These are phyloP conservation scores for Penicillium cinerascens DNA, from an alignment of 495 filamentous ascomycete species.

Conservation along the genomic window DNA sequence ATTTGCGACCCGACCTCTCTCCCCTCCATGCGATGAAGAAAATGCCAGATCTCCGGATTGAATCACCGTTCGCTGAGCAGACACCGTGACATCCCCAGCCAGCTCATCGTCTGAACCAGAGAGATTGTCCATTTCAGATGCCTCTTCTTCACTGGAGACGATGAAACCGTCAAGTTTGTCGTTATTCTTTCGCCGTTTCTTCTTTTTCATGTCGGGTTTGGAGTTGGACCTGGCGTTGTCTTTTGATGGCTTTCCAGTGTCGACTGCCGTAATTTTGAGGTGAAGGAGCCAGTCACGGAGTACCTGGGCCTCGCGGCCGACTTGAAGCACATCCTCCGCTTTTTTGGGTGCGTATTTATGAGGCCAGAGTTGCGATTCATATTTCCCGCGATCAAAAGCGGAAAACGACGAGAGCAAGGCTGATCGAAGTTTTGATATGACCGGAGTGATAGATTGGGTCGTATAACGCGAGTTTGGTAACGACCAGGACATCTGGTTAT, in stretches of 20 bases:
- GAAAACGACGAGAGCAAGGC: conserved; percentile 59
- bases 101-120: conserved; percentile 61
- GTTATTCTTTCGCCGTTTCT: conserved; percentile 66
- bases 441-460: conserved; percentile 28
- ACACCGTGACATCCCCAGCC: conserved; percentile 34
- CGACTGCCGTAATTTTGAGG: conserved; percentile 70
- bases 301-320: conserved; percentile 63
- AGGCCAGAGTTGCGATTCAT: conserved; percentile 70
- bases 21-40: conserved; percentile 27
- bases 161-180: conserved; percentile 80
- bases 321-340: conserved; percentile 72
- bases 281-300: conserved; percentile 81
- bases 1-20: conserved; percentile 49
- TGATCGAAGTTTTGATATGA: conserved; percentile 57
- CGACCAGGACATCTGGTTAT: conserved; percentile 32
- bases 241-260: conserved; percentile 50
- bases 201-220: conserved; percentile 47
- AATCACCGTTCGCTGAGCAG: conserved; percentile 60
- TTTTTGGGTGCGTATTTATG: conserved; percentile 81
- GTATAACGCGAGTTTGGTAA: conserved; percentile 4
- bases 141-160: conserved; percentile 79
- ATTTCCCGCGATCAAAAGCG: conserved; percentile 76
- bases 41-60: conserved; percentile 49
- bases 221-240: conserved; percentile 41
- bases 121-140: conserved; percentile 68